These are phyloP conservation scores for Kodamaea fukazawae DNA, from an alignment of 805 yeast species.

Conservation along the genomic window DNA sequence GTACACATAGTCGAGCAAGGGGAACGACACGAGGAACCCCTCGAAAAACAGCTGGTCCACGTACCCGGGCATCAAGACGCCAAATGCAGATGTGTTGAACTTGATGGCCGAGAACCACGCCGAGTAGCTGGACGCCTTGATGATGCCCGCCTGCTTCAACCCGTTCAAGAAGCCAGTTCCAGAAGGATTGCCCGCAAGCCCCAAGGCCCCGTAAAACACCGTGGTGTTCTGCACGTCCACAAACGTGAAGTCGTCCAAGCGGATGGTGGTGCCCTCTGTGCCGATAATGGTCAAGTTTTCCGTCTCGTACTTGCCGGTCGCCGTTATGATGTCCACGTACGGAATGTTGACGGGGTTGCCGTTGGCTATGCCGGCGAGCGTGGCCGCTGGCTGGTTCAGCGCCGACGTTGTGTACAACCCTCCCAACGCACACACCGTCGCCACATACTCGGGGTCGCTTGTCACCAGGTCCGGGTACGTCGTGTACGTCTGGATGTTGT, in stretches of 20 bases:
- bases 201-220: conserved; percentile 32
- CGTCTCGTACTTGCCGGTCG: conserved; percentile 25
- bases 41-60: conserved; percentile 46
- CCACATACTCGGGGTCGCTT: conserved; percentile 20
- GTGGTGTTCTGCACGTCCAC: conserved; percentile 23
- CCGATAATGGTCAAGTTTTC: conserved; percentile 22
- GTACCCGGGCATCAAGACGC: conserved; percentile 54
- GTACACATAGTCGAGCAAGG: conserved; percentile 42
- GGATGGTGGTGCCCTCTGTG: conserved; percentile 12
- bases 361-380: conserved; percentile 12
- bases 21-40: conserved; percentile 50
- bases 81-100: conserved; percentile 16
- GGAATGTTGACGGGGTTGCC: conserved; percentile 22
- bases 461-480: conserved; percentile 16
- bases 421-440: conserved; percentile 25
- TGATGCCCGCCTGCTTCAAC: conserved; percentile 19
- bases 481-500: not conserved
- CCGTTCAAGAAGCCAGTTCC: conserved; percentile 29
- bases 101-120: conserved; percentile 24
- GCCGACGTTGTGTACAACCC: conserved; percentile 21
- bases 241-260: conserved; percentile 25
- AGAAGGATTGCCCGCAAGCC: conserved; percentile 28
- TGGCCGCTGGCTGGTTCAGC: conserved; percentile 8
- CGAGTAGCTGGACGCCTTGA: conserved; percentile 33
- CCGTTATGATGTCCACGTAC: conserved; percentile 26